Base-by-base conservation (phyloP, 495 filamentous ascomycete genomes). In the Podospora appendiculata region DNA sequence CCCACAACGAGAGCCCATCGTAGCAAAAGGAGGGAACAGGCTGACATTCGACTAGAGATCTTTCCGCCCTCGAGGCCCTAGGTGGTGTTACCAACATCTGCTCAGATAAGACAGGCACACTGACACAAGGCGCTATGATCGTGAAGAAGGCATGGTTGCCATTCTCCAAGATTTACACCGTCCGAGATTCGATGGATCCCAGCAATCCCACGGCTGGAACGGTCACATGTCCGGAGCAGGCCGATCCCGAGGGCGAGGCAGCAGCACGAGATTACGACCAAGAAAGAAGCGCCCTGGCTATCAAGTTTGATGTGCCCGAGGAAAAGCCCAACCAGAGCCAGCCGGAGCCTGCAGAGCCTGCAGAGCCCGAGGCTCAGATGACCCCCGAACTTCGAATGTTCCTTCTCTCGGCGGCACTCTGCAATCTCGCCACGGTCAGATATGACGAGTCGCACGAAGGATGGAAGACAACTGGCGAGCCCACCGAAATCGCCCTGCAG, bases 11-110 rank as follows among this genome's bases (percentile, higher is more conserved):
- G 13, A 18, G 16, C 4, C 41, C 16, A 16, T 14, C 16, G 8
- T 3, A 13, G 40, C 11, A 42, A 42, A 42, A 16, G 25, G 5
- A 5, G 12, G 13, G 14, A 8, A 3, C 14, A 4, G 8, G 8
- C 41, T 14, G 41, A 40, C 19, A 1, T 7, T 17, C 5, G 25
- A 2, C 33, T n/a, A 61, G 47, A 52, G 71, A 88, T 56, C 72
- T 91, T 18, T 85, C 84, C 48, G 87, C 88, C 8, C 77, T 93
- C 16, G 88, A 93, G 64, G 88, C 88, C 1, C 80, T 93, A 12
- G 89, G 88, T 11, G 88, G 87, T 38, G 85, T 92, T 36, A 90
- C 87, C 49, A 90, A 91, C 59, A 92, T 93, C 57, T 93, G 88
- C 65, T 90, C 87, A 8, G 88, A 93, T 66, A 93, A 93, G 62